phyloP scores from a whole-genome alignment of 225 moss, liverwort and hornwort genomes.

The Climacium dendroides region DNA sequence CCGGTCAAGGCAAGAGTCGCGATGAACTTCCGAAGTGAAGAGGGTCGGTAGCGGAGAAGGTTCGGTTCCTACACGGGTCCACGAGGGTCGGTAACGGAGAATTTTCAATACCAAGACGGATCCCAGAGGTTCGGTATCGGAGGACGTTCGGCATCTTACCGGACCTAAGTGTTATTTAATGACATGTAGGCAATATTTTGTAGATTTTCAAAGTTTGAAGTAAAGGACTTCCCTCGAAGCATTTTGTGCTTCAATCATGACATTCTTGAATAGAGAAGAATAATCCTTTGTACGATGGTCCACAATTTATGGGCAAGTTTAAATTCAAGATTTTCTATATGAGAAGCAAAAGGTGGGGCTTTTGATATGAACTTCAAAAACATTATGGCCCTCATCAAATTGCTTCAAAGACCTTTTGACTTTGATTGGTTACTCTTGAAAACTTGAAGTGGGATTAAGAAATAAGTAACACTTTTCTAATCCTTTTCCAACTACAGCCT shows the following conservation, averaged over 20 bases:
- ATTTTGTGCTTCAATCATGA: not conserved
- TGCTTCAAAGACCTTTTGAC: not conserved
- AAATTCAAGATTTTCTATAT: not conserved
- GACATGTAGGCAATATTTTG: not conserved
- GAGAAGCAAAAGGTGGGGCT: not conserved
- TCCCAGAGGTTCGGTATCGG: not conserved
- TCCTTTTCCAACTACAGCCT: too few relatives aligned
- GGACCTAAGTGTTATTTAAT: not conserved
- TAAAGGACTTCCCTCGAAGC: not conserved
- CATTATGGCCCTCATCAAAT: rapidly evolving
- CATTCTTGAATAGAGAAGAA: not conserved
- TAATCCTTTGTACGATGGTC: not conserved
- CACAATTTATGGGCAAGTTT: not conserved
- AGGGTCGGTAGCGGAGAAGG: not conserved
- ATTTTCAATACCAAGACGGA: not conserved
- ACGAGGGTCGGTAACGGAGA: not conserved
- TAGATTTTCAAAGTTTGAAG: not conserved
- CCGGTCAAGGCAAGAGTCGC: too few relatives aligned
- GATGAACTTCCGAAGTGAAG: not conserved
- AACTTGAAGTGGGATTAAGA: not conserved
- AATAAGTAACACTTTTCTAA: rapidly evolving
- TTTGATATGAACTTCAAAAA: not conserved
- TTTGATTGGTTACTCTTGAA: not conserved
- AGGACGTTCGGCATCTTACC: too few relatives aligned
- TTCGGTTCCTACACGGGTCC: not conserved